phyloP scores from a whole-genome alignment of 306 rosid species.

The Quercus engelmannii region DNA sequence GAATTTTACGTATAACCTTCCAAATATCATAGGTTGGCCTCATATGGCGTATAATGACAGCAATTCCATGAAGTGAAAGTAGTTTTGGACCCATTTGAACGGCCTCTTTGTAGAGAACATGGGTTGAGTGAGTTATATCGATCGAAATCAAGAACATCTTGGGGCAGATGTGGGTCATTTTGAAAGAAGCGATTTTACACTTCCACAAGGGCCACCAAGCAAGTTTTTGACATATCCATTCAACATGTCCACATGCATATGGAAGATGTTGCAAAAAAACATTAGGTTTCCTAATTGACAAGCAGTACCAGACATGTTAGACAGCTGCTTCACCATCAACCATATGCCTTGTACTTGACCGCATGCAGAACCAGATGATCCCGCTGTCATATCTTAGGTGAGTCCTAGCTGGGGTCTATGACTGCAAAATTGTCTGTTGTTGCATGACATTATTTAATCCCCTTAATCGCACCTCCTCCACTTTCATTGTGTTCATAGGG shows the following conservation, averaged over 20 bases:
- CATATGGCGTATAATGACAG: neutral
- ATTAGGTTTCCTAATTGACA: neutral
- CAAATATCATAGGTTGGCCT: neutral
- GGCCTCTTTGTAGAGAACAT: neutral
- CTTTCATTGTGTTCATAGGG: too few species aligned
- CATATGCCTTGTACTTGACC: constrained; percentile 8
- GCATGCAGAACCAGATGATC: neutral
- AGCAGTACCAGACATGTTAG: neutral
- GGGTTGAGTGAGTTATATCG: neutral
- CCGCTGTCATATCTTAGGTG: neutral
- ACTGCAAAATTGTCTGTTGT: constrained; percentile 3
- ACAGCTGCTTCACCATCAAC: neutral
- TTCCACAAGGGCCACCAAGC: neutral
- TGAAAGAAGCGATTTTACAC: neutral
- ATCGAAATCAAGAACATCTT: neutral
- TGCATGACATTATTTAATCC: neutral
- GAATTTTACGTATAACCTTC: neutral
- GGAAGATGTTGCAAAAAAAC: neutral
- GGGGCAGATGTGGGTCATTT: neutral
- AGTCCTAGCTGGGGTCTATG: neutral
- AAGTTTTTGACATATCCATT: neutral
- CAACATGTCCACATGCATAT: neutral
- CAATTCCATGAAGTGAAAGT: neutral
- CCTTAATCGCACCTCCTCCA: neutral
- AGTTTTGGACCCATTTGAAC: neutral